Evolutionary conservation across 352 stramenopile genomes (phyloP).

Genomic region (Blastocystis sp.): DNA sequence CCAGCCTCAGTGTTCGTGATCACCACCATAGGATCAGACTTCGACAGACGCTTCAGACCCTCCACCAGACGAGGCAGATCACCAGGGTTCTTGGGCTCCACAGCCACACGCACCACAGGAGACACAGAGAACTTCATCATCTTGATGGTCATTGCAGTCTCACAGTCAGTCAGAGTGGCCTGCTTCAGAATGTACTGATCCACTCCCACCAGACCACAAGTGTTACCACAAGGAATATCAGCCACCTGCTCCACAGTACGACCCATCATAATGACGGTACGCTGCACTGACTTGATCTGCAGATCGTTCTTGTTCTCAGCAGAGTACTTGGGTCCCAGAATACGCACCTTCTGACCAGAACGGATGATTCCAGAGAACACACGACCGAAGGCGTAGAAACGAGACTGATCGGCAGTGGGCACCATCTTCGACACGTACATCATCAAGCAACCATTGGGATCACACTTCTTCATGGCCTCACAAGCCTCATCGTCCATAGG

Average conservation of each 20-base stretch:
- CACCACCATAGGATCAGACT: conserved; percentile 99
- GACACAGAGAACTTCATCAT: conserved; percentile 99
- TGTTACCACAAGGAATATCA: conserved; percentile 98
- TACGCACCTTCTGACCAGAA: conserved; percentile 96
- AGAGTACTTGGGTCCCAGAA: conserved; percentile 98
- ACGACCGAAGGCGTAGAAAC: conserved; percentile 99
- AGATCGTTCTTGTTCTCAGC: conserved; percentile 99
- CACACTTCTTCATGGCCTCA: conserved; percentile 93
- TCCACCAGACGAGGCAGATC: conserved; percentile 99
- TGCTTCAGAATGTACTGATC: conserved; percentile 99
- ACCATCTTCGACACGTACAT: conserved; percentile 99
- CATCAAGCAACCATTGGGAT: conserved; percentile 93
- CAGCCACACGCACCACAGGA: conserved; percentile 96
- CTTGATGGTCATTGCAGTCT: conserved; percentile 95
- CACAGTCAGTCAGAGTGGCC: conserved; percentile 95
- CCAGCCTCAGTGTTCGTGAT: conserved; percentile 95
- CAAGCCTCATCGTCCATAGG: conserved; percentile 94
- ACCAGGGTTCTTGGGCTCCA: conserved; percentile 95
- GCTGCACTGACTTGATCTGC: conserved; percentile 99
- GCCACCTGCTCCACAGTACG: conserved; percentile 94
- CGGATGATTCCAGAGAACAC: conserved; percentile 98
- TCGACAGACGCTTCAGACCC: conserved; percentile 98
- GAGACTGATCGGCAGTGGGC: conserved; percentile 92
- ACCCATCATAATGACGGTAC: conserved; percentile 99
- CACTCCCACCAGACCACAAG: conserved; percentile 94